These are phyloP conservation scores for Cajanus cajan DNA, from an alignment of 306 rosid genomes.

Conservation along the genomic window DNA sequence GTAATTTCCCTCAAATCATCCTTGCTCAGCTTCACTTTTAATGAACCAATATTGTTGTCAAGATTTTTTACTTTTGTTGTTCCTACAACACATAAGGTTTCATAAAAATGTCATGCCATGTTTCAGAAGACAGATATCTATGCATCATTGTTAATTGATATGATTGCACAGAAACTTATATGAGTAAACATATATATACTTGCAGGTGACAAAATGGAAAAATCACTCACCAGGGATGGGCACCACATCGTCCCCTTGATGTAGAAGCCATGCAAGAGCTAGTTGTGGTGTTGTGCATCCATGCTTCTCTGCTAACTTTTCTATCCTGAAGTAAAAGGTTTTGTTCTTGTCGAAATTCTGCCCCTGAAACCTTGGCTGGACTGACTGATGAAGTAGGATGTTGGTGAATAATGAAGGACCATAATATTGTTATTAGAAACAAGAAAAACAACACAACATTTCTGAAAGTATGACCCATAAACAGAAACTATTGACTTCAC, in stretches of 20 bases:
- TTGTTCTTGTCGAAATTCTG: constrained; percentile 54
- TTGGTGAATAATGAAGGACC: not conserved
- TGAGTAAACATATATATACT: too few species aligned
- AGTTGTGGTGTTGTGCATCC: constrained; percentile 49
- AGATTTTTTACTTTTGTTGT: not conserved
- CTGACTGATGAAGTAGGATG: constrained; percentile 18
- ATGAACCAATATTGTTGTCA: not conserved
- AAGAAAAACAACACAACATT: not conserved
- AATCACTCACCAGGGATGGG: constrained; percentile 54
- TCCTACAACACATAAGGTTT: not conserved
- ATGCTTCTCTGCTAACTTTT: constrained; percentile 45
- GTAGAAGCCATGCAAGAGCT: constrained; percentile 59
- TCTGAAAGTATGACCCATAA: not conserved
- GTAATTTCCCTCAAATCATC: not conserved
- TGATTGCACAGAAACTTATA: too few species aligned
- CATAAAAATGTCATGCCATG: not conserved
- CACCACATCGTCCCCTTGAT: constrained; percentile 52
- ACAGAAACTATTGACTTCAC: not conserved
- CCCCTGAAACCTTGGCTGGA: constrained; percentile 46
- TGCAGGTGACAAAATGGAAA: too few species aligned
- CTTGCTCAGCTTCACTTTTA: not conserved
- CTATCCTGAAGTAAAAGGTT: constrained; percentile 29
- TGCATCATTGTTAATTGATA: too few species aligned
- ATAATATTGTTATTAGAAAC: not conserved
- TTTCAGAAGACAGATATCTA: too few species aligned